Percentiles rank a stretch among this genome's conserved stretches.
Evolutionary conservation across 148 eudicot genomes (phyloP).

Genomic region (Nepenthes mirabilis): DNA sequence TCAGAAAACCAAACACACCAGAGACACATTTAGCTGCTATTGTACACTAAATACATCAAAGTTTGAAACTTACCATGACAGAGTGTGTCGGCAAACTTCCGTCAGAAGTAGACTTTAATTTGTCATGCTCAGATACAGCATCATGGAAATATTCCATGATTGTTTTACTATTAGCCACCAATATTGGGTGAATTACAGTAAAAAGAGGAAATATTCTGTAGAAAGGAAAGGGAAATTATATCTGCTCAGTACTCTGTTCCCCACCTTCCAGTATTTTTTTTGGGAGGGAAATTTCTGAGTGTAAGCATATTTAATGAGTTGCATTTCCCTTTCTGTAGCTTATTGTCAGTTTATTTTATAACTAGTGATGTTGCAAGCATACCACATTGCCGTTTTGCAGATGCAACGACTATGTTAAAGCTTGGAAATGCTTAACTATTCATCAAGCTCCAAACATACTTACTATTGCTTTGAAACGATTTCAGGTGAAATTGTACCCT

Average conservation of each 20-base stretch:
- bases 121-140: conserved; percentile 16
- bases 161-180: too few relatives aligned
- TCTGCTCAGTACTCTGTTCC: too few relatives aligned
- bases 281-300: background rate
- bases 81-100: conserved; percentile 11
- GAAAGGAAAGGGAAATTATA: too few relatives aligned
- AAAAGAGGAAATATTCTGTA: too few relatives aligned
- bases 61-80: conserved; percentile 14
- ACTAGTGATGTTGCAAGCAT: too few relatives aligned
- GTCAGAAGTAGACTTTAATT: conserved; percentile 12
- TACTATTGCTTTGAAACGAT: conserved; percentile 86
- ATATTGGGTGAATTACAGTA: too few relatives aligned
- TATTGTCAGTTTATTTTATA: background rate
- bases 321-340: background rate
- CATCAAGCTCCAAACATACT: conserved; percentile 78
- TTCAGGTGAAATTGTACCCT: conserved; percentile 43
- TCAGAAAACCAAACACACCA: conserved; percentile 10
- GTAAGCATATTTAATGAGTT: background rate
- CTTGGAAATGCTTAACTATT: conserved; percentile 72
- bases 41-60: conserved; percentile 13
- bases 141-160: conserved; percentile 7
- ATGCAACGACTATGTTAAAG: conserved; percentile 85
- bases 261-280: background rate
- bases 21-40: background rate
- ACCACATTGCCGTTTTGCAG: conserved; percentile 21